A percentile compares a stretch with the other conserved stretches of the same genome.
Conservation (phyloP, 2,329 filamentous ascomycete genomes). For the Ophidiomyces ophidiicola region DNA sequence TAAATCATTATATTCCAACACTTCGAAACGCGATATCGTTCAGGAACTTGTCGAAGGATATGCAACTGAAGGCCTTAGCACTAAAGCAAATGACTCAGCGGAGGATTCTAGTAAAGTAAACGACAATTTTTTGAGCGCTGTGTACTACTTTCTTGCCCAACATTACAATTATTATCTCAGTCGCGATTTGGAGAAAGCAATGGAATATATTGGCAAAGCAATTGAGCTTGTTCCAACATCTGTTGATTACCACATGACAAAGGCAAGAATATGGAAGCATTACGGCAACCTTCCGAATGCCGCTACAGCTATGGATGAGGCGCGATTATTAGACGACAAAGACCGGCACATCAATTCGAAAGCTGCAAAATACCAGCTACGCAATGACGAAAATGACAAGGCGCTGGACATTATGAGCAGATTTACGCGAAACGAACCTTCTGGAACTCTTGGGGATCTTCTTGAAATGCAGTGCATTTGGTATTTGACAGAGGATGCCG, state of each 20-base stretch:
- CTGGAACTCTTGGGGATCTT: slow-evolving; percentile 76
- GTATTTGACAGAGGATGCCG: slow-evolving; percentile 91
- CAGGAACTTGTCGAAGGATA: slow-evolving; percentile 69
- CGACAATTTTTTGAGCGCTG: slow-evolving; percentile 58
- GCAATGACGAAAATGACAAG: slow-evolving; percentile 79
- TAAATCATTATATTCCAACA: slow-evolving; percentile 76
- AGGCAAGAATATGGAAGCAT: slow-evolving; percentile 90
- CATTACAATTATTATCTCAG: slow-evolving; percentile 91
- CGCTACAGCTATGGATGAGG: slow-evolving; percentile 75
- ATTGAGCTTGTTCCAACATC: slow-evolving; percentile 67
- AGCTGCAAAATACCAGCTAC: slow-evolving; percentile 88
- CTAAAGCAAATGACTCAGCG: slow-evolving; percentile 39
- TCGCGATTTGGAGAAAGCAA: slow-evolving; percentile 69
- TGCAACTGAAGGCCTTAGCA: slow-evolving; percentile 42
- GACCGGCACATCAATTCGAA: slow-evolving; percentile 99
- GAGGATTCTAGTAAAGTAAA: slow-evolving; percentile 40
- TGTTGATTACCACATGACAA: slow-evolving; percentile 89
- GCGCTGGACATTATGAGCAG: slow-evolving; percentile 81
- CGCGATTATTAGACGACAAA: slow-evolving; percentile 70
- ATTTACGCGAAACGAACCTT: slow-evolving; percentile 84
- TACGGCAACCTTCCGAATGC: slow-evolving; percentile 67
- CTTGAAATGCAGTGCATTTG: slow-evolving; percentile 98
- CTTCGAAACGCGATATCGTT: slow-evolving; percentile 64
- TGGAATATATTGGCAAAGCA: slow-evolving; percentile 70
- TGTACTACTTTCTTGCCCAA: slow-evolving; percentile 86